Percentiles rank a stretch among this genome's conserved stretches.
Conservation (phyloP, 176 grass and related monocot genomes). For the Rhynchospora breviuscula region DNA sequence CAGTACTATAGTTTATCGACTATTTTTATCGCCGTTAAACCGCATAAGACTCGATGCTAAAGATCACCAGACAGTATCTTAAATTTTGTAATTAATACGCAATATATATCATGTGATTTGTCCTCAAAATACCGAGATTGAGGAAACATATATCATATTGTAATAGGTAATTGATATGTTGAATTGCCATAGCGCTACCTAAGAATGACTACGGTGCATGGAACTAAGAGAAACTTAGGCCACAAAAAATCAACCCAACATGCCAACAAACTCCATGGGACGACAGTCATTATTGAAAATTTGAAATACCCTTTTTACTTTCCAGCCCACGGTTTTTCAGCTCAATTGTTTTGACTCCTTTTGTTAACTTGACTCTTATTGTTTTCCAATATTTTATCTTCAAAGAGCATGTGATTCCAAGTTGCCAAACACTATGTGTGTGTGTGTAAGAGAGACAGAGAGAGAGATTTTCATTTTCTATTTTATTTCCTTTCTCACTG, state of each 20-base stretch:
- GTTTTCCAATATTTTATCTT: not conserved
- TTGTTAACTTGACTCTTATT: not conserved
- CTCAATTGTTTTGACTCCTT: slow-evolving; percentile 1
- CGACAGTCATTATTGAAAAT: not conserved
- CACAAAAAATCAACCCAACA: not conserved
- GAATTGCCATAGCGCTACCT: not conserved
- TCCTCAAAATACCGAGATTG: no score
- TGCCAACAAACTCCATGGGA: not conserved
- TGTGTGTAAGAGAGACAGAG: not conserved
- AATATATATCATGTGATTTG: no score
- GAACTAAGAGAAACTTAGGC: not conserved
- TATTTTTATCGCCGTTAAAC: no score
- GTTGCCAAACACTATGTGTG: not conserved
- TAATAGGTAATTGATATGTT: not conserved
- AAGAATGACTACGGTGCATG: not conserved
- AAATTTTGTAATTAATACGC: no score
- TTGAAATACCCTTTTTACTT: not conserved
- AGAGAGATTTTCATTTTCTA: not conserved
- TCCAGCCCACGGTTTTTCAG: not conserved
- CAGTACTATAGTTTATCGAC: no score
- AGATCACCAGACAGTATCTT: no score
- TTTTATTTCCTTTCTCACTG: not conserved
- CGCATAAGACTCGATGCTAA: no score
- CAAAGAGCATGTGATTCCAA: not conserved
- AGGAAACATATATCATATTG: not conserved